Evolutionary conservation across 1,284 basidiomycete genomes (phyloP).

Genomic region (Cutaneotrichosporon mucoides): DNA sequence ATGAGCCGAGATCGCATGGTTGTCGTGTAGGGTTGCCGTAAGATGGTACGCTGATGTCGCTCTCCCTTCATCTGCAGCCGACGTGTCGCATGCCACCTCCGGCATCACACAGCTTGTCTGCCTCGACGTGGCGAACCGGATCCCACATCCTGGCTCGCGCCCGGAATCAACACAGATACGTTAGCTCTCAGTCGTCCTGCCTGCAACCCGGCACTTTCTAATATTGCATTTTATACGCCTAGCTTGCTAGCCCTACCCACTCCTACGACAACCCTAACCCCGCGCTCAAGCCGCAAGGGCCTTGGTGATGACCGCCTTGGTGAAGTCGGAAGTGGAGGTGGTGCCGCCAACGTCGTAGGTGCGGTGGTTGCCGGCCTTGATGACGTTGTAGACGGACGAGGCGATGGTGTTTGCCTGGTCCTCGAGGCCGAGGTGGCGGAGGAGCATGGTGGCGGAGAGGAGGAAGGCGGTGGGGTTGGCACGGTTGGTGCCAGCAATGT

Average conservation of each 20-base stretch:
- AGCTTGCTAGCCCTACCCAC: background rate
- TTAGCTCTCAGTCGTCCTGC: background rate
- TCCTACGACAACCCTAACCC: background rate
- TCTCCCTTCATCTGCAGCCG: no score
- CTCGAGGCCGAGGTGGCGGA: constrained; percentile 94
- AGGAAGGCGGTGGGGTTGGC: constrained; percentile 99
- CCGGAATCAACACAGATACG: no score
- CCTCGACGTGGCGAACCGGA: no score
- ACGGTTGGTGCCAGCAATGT: constrained; percentile 95
- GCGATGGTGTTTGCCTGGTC: constrained; percentile 93
- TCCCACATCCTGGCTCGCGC: background rate
- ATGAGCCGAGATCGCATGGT: no score
- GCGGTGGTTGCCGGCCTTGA: constrained; percentile 80
- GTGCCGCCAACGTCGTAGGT: constrained; percentile 94
- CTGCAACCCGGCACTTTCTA: background rate
- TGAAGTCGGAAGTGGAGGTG: constrained; percentile 87
- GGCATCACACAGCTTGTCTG: no score
- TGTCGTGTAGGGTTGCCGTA: no score
- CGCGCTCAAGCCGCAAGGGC: constrained; percentile 21
- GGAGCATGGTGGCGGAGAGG: constrained; percentile 96
- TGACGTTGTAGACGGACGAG: constrained; percentile 86
- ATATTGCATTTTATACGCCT: constrained; percentile 1
- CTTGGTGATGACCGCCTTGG: constrained; percentile 69
- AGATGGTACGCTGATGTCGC: no score
- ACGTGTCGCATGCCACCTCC: no score